Conservation (phyloP, 192 early-diverging fungal species). For the Mortierella alpina region DNA sequence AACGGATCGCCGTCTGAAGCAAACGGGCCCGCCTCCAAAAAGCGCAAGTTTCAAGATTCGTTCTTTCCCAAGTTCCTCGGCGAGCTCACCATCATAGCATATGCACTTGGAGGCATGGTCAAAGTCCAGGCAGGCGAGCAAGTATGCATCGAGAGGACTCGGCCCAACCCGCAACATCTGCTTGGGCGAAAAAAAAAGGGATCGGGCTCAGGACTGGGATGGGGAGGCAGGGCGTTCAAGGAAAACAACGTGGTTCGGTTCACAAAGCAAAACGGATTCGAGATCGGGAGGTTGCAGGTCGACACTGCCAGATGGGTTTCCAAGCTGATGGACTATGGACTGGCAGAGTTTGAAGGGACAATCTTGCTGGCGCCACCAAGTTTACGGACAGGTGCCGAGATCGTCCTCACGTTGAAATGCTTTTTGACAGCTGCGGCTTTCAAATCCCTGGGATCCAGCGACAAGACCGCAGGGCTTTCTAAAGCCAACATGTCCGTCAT, state of each 20-base stretch:
- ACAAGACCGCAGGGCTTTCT: neutral
- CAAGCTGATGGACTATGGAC: slow-evolving; percentile 58
- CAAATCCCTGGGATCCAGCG: slow-evolving; percentile 3
- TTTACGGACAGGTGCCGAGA: slow-evolving; percentile 57
- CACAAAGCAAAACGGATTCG: slow-evolving; percentile 40
- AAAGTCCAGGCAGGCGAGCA: slow-evolving; percentile 52
- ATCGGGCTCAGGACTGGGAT: slow-evolving; percentile 18
- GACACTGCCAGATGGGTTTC: slow-evolving; percentile 57
- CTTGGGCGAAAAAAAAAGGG: slow-evolving; percentile 41
- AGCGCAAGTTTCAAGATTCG: slow-evolving; percentile 17
- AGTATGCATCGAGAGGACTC: slow-evolving; percentile 47
- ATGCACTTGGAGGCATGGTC: slow-evolving; percentile 56
- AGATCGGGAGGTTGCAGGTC: slow-evolving; percentile 59
- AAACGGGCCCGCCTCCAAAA: slow-evolving; percentile 3
- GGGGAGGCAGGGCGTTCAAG: slow-evolving; percentile 19
- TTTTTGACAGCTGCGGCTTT: slow-evolving; percentile 50
- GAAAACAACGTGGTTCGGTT: slow-evolving; percentile 66
- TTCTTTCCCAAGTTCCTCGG: slow-evolving; percentile 35
- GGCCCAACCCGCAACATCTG: slow-evolving; percentile 23
- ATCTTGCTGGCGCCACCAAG: slow-evolving; percentile 43
- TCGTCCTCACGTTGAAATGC: slow-evolving; percentile 54
- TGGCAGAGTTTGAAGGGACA: slow-evolving; percentile 59
- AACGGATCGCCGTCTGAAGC: slow-evolving; percentile 9
- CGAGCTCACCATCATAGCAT: slow-evolving; percentile 48
- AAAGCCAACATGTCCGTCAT: slow-evolving; percentile 7